Evolutionary conservation across 2,329 filamentous ascomycete genomes (phyloP).

Genomic region (Diaporthe sp.): DNA sequence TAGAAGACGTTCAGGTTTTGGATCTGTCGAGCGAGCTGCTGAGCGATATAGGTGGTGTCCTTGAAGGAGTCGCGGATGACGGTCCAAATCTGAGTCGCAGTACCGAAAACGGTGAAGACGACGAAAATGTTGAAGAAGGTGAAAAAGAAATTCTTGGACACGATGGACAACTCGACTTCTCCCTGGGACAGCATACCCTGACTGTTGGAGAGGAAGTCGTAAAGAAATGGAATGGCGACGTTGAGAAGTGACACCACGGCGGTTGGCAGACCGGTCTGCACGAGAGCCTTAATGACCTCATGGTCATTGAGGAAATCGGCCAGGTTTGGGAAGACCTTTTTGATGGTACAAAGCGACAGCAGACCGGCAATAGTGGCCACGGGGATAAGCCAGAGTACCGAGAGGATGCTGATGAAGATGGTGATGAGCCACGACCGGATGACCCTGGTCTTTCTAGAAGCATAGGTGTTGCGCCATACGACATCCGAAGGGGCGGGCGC

Average conservation of each 20-base stretch:
- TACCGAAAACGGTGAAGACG: slow-evolving; percentile 90
- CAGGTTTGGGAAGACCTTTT: slow-evolving; percentile 78
- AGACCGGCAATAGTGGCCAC: slow-evolving; percentile 84
- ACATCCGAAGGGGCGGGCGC: slow-evolving; percentile 92
- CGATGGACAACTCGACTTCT: slow-evolving; percentile 92
- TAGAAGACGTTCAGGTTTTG: slow-evolving; percentile 86
- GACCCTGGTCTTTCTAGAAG: slow-evolving; percentile 80
- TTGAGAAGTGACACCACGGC: slow-evolving; percentile 89
- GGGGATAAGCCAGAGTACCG: slow-evolving; percentile 88
- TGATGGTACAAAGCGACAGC: slow-evolving; percentile 85
- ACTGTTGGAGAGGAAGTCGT: slow-evolving; percentile 90
- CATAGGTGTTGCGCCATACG: slow-evolving; percentile 95
- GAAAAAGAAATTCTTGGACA: slow-evolving; percentile 99
- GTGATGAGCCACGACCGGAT: slow-evolving; percentile 88
- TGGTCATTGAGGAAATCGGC: slow-evolving; percentile 78
- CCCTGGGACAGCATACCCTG: slow-evolving; percentile 97
- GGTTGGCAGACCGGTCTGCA: slow-evolving; percentile 91
- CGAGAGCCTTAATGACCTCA: slow-evolving; percentile 78
- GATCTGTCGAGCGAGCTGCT: slow-evolving; percentile 81
- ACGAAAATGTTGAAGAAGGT: slow-evolving; percentile 99
- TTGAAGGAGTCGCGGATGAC: slow-evolving; percentile 81
- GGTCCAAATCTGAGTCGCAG: slow-evolving; percentile 81
- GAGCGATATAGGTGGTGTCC: slow-evolving; percentile 84
- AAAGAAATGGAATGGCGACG: slow-evolving; percentile 91
- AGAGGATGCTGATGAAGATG: slow-evolving; percentile 83